Evolutionary conservation across 495 filamentous ascomycete species (phyloP).

Genomic region (Aspergillus heteromorphus): DNA sequence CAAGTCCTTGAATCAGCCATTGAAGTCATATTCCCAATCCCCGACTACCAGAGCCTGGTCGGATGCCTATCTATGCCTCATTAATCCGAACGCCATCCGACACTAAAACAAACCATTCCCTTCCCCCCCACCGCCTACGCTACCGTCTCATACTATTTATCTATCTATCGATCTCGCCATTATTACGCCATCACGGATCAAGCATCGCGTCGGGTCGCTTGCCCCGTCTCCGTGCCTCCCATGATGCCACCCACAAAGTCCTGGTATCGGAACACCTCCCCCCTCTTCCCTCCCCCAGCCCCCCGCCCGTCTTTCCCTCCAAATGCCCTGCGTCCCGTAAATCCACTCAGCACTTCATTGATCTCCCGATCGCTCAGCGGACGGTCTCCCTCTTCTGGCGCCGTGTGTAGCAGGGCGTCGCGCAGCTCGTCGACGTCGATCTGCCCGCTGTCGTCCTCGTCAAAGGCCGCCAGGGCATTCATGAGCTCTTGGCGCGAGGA

Average conservation of each 20-base stretch:
- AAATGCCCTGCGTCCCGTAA: slow-evolving; percentile 77
- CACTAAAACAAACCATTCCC: slow-evolving; percentile 9
- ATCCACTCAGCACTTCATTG: slow-evolving; percentile 76
- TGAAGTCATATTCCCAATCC: neutral
- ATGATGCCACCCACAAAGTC: slow-evolving; percentile 41
- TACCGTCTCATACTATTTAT: too few species aligned
- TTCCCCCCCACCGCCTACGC: slow-evolving; percentile 9
- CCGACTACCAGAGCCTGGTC: neutral
- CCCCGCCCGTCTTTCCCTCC: slow-evolving; percentile 31
- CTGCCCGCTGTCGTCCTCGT: slow-evolving; percentile 91
- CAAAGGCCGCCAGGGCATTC: slow-evolving; percentile 89
- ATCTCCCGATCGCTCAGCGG: slow-evolving; percentile 70
- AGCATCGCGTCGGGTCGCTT: slow-evolving; percentile 22
- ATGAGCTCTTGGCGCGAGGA: slow-evolving; percentile 70
- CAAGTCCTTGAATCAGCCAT: neutral
- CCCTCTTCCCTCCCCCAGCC: slow-evolving; percentile 30
- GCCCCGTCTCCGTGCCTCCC: slow-evolving; percentile 32
- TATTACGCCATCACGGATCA: slow-evolving; percentile 13
- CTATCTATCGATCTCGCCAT: too few species aligned
- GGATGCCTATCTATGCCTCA: neutral
- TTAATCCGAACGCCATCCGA: neutral
- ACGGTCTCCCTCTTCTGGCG: slow-evolving; percentile 64
- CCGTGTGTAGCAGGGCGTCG: slow-evolving; percentile 76
- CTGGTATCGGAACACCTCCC: slow-evolving; percentile 43
- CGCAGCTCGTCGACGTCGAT: slow-evolving; percentile 77